Conservation (phyloP, 164 flowering plant genomes). For the Stephania yunnanensis region DNA sequence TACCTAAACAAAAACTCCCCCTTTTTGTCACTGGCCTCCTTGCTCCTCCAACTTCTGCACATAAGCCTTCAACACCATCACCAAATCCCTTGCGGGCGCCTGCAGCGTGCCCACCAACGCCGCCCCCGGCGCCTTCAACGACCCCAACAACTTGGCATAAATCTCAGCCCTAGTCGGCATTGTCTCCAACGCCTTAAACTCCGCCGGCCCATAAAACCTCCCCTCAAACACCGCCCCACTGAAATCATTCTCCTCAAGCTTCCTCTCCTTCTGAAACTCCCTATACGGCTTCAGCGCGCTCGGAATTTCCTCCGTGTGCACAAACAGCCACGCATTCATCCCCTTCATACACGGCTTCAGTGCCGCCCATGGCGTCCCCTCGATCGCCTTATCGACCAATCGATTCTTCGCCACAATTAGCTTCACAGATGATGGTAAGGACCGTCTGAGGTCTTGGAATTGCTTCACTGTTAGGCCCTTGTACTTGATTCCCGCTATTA, state of each 20-base stretch:
- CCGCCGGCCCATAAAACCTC: constrained; percentile 65
- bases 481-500: constrained; percentile 82
- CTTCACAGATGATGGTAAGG: constrained; percentile 58
- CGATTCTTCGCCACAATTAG: constrained; percentile 88
- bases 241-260: constrained; percentile 75
- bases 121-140: constrained; percentile 63
- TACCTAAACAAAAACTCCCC: too few species aligned
- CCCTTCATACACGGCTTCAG: constrained; percentile 90
- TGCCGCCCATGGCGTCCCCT: constrained; percentile 83
- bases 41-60: constrained; percentile 76
- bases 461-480: constrained; percentile 84
- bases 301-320: constrained; percentile 85
- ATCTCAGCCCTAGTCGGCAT: constrained; percentile 90
- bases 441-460: constrained; percentile 59
- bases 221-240: constrained; percentile 94
- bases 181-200: constrained; percentile 63
- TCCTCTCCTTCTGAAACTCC: constrained; percentile 75
- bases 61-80: constrained; percentile 80
- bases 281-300: constrained; percentile 76
- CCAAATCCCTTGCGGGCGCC: constrained; percentile 85
- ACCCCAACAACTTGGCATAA: constrained; percentile 66
- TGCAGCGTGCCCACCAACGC: constrained; percentile 75
- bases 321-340: constrained; percentile 91
- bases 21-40: constrained; percentile 20
- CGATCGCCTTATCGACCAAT: constrained; percentile 73